These are phyloP conservation scores for Senna siamea DNA, from an alignment of 306 rosid species.

Conservation along the genomic window DNA sequence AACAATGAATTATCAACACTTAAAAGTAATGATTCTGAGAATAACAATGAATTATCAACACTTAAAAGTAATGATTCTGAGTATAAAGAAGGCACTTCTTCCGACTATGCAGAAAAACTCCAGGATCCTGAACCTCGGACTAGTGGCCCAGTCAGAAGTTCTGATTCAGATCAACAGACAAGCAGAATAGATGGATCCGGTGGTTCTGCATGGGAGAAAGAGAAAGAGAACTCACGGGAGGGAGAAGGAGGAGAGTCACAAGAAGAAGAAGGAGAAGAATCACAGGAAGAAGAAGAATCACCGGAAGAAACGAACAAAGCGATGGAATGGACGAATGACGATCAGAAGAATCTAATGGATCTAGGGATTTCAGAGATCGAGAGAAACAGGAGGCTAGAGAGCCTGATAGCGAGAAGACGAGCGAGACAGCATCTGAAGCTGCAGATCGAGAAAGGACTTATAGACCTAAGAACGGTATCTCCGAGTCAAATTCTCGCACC, in stretches of 20 bases:
- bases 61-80: no score
- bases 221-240: no score
- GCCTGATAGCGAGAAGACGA: constrained; percentile 75
- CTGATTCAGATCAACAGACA: constrained; percentile 17
- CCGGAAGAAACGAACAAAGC: constrained; percentile 56
- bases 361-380: constrained; percentile 86
- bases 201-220: background rate
- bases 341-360: constrained; percentile 72
- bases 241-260: no score
- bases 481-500: constrained; percentile 53
- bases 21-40: no score
- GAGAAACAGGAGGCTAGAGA: constrained; percentile 77
- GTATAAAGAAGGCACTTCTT: constrained; percentile 40
- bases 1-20: no score
- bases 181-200: background rate
- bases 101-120: constrained; percentile 11
- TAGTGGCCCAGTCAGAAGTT: constrained; percentile 29
- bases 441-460: constrained; percentile 47
- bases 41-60: constrained; percentile 23
- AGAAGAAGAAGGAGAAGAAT: constrained; percentile 21
- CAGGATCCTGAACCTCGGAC: constrained; percentile 44
- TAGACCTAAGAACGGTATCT: constrained; percentile 29
- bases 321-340: constrained; percentile 86
- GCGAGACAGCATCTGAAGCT: constrained; percentile 48
- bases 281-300: constrained; percentile 39